Base-by-base conservation (phyloP, 106 monocot species). In the Phalaenopsis aphrodite region DNA sequence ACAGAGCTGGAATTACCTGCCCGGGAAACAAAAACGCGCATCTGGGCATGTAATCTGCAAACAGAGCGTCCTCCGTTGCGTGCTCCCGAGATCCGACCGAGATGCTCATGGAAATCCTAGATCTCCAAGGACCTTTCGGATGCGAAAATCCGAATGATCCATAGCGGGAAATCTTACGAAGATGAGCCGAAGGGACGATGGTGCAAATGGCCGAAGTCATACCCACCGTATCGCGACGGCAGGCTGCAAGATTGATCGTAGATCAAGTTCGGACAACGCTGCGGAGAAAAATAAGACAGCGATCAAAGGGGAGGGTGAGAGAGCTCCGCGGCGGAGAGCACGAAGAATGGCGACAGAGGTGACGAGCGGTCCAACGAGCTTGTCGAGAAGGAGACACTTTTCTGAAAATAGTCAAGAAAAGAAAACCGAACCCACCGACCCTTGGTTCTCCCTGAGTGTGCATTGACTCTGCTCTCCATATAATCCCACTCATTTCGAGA, bases 11-110 rank as follows among this genome's bases (percentile, higher is more conserved):
- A 49, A 74, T 49, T 41, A 83, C 83, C 83, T 83, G 78, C 16
- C 83, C 83, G 1, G 83, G 83, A 39, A 83, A 83, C 18, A 83
- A 36, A 36, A 83, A 83, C 1, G 78, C 83, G n/a, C 30, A 39
- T 18, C 55, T 83, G 48, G 83, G 78, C 72, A 56, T 78, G 83
- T 83, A 83, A 78, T 83, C 83, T 49, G 18, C 56, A n/a, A 83
- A 83, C 56, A 83, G 72, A 12, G 47, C 69, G 30, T 83, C 83
- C 16, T 42, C 37, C 2, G 18, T 48, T 3, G 68, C 46, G 2
- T 68, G 37, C 52, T 65, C 49, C 45, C 68, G 68, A 71, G 78
- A 83, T 83, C 78, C 78, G 38, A 83, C 83, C 5, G 83, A 83
- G 14, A 56, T 42, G 57, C 72, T 78, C 83, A 78, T 78, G 16